A percentile compares a stretch with the other conserved stretches of the same genome.
phyloP scores from a whole-genome alignment of 768 basidiomycete species.

The Mycena vitilis region DNA sequence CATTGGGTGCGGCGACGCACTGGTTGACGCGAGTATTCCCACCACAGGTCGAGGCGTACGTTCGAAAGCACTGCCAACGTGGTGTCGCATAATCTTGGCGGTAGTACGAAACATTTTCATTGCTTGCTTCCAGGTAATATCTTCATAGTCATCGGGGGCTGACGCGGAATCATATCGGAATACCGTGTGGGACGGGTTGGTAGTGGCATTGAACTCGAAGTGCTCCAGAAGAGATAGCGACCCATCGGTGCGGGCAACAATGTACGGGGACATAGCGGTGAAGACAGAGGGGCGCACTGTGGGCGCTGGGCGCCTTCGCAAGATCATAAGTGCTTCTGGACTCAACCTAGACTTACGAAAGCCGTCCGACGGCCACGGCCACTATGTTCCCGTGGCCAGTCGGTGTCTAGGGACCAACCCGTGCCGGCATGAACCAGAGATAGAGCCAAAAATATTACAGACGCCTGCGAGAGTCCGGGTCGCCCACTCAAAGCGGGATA shows the following conservation, averaged over 20 bases:
- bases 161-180: conserved; percentile 15
- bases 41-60: conserved; percentile 7
- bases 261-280: conserved; percentile 2
- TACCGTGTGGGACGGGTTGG: conserved; percentile 13
- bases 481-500: no score
- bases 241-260: neutral
- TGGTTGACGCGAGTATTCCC: conserved; percentile 15
- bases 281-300: no score
- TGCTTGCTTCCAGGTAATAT: conserved; percentile 14
- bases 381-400: no score
- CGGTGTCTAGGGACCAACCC: no score
- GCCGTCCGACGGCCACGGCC: no score
- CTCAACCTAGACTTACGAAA: no score
- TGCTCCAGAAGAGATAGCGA: conserved; percentile 3
- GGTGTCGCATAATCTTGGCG: conserved; percentile 1
- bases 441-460: no score
- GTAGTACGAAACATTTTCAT: conserved; percentile 21
- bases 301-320: no score
- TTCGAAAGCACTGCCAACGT: neutral
- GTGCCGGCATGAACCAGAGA: no score
- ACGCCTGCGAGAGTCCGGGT: no score
- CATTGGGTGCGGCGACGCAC: conserved; percentile 4
- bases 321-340: no score
- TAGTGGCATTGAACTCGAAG: conserved; percentile 20
- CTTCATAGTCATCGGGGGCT: neutral